Evolutionary conservation across 306 rosid genomes (phyloP).

Genomic region (Cyamopsis tetragonoloba): DNA sequence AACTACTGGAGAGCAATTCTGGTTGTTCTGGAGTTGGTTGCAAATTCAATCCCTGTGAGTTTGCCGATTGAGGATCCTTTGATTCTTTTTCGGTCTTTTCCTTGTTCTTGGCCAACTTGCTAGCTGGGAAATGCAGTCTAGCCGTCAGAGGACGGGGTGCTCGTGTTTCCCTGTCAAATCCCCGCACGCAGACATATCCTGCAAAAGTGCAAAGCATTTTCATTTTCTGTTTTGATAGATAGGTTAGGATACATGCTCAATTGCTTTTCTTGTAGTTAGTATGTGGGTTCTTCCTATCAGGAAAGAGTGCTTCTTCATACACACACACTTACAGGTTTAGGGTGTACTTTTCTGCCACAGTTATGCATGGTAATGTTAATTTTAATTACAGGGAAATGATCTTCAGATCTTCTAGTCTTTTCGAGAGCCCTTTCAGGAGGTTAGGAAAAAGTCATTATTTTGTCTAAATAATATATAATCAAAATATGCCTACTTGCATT

Average conservation of each 20-base stretch:
- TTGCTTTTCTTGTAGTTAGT: neutral
- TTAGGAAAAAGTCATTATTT: too few relatives aligned
- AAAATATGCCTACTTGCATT: too few relatives aligned
- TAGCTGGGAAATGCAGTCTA: slow-evolving; percentile 72
- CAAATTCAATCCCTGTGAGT: slow-evolving; percentile 4
- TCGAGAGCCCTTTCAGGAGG: too few relatives aligned
- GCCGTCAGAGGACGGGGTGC: slow-evolving; percentile 83
- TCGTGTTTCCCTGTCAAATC: slow-evolving; percentile 56
- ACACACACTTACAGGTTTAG: too few relatives aligned
- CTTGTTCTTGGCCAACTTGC: slow-evolving; percentile 51
- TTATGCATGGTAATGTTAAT: too few relatives aligned
- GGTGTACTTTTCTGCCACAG: too few relatives aligned
- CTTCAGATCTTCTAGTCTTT: too few relatives aligned
- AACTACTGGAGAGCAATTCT: slow-evolving; percentile 22
- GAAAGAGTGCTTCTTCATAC: neutral
- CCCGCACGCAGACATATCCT: slow-evolving; percentile 92
- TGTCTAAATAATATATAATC: too few relatives aligned
- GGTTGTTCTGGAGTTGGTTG: slow-evolving; percentile 9
- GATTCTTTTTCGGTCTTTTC: slow-evolving; percentile 26
- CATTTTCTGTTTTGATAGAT: slow-evolving; percentile 17
- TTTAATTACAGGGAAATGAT: too few relatives aligned
- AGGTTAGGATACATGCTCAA: neutral
- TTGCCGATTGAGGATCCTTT: neutral
- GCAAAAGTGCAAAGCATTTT: slow-evolving; percentile 51
- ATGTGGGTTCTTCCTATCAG: neutral